Evolutionary conservation across 1,284 basidiomycete genomes (phyloP).

Genomic region (Malassezia brasiliensis): DNA sequence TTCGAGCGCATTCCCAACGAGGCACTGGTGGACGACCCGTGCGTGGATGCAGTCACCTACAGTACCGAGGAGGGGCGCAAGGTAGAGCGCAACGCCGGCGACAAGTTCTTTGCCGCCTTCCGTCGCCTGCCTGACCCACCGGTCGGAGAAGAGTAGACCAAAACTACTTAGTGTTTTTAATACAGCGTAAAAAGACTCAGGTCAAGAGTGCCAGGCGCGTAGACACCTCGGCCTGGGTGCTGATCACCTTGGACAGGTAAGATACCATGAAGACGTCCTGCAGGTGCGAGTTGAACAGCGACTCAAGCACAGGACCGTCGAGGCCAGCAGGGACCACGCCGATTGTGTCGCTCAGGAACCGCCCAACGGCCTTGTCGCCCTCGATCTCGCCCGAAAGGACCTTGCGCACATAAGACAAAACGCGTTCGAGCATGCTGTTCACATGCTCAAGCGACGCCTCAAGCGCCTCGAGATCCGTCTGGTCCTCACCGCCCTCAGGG

Average conservation of each 20-base stretch:
- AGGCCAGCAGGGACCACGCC: conserved; percentile 38
- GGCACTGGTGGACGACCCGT: conserved; percentile 55
- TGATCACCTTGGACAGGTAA: conserved; percentile 85
- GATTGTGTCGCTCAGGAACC: conserved; percentile 78
- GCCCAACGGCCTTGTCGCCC: conserved; percentile 77
- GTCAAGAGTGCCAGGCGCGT: conserved; percentile 71
- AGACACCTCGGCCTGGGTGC: conserved; percentile 86
- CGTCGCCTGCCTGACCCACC: conserved; percentile 45
- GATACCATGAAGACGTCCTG: conserved; percentile 89
- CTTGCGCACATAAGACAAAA: conserved; percentile 72
- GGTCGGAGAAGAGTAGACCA: conserved; percentile 18
- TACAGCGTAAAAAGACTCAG: conserved; percentile 19
- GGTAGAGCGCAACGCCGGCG: conserved; percentile 79
- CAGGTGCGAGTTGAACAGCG: conserved; percentile 42
- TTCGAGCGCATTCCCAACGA: conserved; percentile 69
- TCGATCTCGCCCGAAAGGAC: conserved; percentile 68
- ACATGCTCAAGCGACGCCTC: conserved; percentile 64
- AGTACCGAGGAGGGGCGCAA: conserved; percentile 86
- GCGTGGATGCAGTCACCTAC: conserved; percentile 36
- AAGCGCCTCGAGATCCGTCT: conserved; percentile 51
- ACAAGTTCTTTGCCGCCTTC: conserved; percentile 81
- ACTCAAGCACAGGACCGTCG: conserved; percentile 35
- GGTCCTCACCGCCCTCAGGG: conserved; percentile 50
- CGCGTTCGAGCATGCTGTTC: conserved; percentile 70
- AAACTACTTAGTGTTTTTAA: background rate